Evolutionary conservation across 192 early-diverging fungal species (phyloP), one percentile per base, ranked within the genome.

Genomic region (Funneliformis mosseae): DNA sequence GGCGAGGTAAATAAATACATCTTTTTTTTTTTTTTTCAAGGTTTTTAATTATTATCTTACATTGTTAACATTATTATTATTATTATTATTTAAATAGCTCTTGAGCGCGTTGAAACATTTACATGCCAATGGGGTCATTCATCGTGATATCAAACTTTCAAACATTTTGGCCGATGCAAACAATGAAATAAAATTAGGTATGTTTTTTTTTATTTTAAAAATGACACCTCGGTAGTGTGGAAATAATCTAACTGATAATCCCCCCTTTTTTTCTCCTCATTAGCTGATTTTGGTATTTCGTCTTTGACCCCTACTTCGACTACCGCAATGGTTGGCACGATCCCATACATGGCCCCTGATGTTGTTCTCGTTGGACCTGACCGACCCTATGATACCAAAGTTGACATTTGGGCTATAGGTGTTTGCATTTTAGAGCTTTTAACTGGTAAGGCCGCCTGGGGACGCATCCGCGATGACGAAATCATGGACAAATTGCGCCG

Each of bases 321-420:
- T 10, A 79, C 78, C 60, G 64, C 59, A 14, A 71, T 71, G 68
- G 78, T 79, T n/a, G 78, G 78, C 3, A 79, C 78, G 4, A 79
- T 79, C 23, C 78, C 78, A 60, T 79, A 79, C 23, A 79, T 79
- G 78, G 78, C 78, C 27, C 78, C 78, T 7, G 78, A 79, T 55
- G 68, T 79, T 50, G 68, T 79, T 41, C 62, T 25, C 12, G 78
- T 79, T 27, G 60, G 28, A 33, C 28, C 64, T 4, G 68, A 79
- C 11, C 21, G 64, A 27, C 78, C 78, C 42, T 79, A 79, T 33
- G 62, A 64, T 59, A 79, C 78, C 5, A 79, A 71, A 71, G 78
- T 71, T 25, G 78, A 79, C 38, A 71, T 71, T 33, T 79, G 78
- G 78, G 71, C 78, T n/a, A 28, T 79, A n/a, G 78, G 78, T 71